Percentiles rank a stretch among this genome's conserved stretches.
Conservation (phyloP, 495 filamentous ascomycete genomes). For the Penicillium paradoxum region DNA sequence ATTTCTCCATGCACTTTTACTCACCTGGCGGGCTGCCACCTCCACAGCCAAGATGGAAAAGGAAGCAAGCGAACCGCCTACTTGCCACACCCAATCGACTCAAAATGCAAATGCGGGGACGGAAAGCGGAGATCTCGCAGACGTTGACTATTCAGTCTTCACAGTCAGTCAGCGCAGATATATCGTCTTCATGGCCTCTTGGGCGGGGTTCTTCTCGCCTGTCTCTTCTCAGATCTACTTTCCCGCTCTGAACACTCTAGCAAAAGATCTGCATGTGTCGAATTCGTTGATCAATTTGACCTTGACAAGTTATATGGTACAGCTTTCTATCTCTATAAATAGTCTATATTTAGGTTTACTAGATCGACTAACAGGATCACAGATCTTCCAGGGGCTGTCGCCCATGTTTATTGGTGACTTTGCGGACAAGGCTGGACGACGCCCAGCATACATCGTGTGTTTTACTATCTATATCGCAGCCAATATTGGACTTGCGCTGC, state of each 20-base stretch:
- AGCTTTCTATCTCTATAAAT: background rate
- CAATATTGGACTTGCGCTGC: constrained; percentile 47
- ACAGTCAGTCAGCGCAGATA: constrained; percentile 19
- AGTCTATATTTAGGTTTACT: background rate
- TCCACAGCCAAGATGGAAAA: background rate
- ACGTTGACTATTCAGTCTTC: constrained; percentile 28
- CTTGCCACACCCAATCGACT: constrained; percentile 4
- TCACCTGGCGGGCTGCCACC: background rate
- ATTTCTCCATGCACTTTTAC: background rate
- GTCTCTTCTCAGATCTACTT: constrained; percentile 73
- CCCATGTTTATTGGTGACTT: constrained; percentile 47
- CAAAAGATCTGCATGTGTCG: constrained; percentile 55
- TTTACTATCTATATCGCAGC: constrained; percentile 45
- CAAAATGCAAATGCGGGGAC: constrained; percentile 8
- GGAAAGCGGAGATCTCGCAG: constrained; percentile 1
- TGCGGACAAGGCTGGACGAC: constrained; percentile 44
- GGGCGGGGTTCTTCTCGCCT: constrained; percentile 63
- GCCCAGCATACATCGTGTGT: constrained; percentile 43
- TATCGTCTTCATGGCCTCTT: constrained; percentile 58
- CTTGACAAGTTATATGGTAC: constrained; percentile 59
- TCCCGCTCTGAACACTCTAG: constrained; percentile 60
- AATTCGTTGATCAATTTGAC: constrained; percentile 63
- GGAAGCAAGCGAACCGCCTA: background rate
- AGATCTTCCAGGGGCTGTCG: constrained; percentile 49
- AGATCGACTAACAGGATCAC: constrained; percentile 1